Base-by-base conservation (phyloP, 2,329 filamentous ascomycete genomes). In the Alternaria angustiovoidea region DNA sequence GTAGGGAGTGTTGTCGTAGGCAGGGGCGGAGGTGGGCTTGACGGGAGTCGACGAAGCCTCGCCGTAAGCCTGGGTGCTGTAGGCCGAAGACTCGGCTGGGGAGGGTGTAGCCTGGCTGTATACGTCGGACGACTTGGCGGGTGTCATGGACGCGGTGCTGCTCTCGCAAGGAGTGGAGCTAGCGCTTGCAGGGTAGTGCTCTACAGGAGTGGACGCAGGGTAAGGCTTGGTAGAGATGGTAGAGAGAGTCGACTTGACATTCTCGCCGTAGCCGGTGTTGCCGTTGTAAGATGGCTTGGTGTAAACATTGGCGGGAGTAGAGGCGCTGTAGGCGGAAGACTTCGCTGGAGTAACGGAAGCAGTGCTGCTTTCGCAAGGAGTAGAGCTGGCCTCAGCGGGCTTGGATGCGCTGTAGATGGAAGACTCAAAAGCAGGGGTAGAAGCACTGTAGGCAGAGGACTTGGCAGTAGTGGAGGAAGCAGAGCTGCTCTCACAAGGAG, bases 401-500 rank as follows among this genome's bases (percentile, higher is more conserved):
- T 2, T 47, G 2, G 28, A 47, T 22, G 28, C 44, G 28, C 44
- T 48, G 44, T 48, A 48, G 11, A 22, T 32, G 28, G 44, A 48
- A 7, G 44, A 48, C 28, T 30, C 44, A 48, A 18, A 7, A 32
- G 1, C 28, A 34, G 57, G 57, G 11, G 52, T 51, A 1, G 57
- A 55, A 32, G 51, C 14, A 18, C 43, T 39, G 38, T 59, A 41
- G 5, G 18, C 43, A 22, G 57, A 47, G 3, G 51, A 43, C 36
- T 49, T 24, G 26, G 54, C 47, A 16, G 54, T 22, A 5, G 22
- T 43, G 7, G 32, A 42, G 2, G 46, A 12, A 3, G 51, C 55
- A 11, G 54, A 53, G 54, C 32, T 61, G 54, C 51, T 61, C 30
- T 57, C 46, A 20, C 46, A 57, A 43, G 54, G 38, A n/a, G 54